These are phyloP conservation scores for Tolypocladium ophioglossoides DNA, from an alignment of 2,329 filamentous ascomycete genomes.

Conservation along the genomic window DNA sequence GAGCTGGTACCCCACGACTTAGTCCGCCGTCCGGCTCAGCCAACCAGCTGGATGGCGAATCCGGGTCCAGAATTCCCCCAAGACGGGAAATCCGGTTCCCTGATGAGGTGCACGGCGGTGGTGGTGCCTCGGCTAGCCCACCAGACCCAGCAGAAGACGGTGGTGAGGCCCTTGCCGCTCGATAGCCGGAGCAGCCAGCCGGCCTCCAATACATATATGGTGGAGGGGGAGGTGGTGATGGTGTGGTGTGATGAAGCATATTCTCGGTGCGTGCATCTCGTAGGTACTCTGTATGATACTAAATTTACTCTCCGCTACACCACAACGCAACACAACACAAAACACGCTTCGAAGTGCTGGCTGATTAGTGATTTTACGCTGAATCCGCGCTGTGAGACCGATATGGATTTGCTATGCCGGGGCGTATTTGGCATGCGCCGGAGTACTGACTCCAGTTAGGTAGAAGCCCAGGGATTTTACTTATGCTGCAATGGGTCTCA, in stretches of 20 bases:
- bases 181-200: neutral
- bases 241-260: neutral
- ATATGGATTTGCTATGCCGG: no score
- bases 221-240: neutral
- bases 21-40: neutral
- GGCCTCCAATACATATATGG: neutral
- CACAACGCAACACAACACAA: no score
- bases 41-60: neutral
- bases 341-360: neutral
- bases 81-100: conserved; percentile 12
- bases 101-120: conserved; percentile 6
- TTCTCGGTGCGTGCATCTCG: neutral
- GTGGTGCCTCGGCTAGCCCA: neutral
- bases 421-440: no score
- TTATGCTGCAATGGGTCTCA: no score
- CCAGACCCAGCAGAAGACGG: neutral
- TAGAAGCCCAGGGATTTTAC: no score
- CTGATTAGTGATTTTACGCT: neutral
- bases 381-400: neutral
- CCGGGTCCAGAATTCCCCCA: neutral
- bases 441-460: no score
- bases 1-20: neutral
- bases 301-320: neutral
- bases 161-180: neutral
- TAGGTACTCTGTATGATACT: neutral